Evolutionary conservation across 768 basidiomycete genomes (phyloP).

Genomic region (Lactarius psammicola): DNA sequence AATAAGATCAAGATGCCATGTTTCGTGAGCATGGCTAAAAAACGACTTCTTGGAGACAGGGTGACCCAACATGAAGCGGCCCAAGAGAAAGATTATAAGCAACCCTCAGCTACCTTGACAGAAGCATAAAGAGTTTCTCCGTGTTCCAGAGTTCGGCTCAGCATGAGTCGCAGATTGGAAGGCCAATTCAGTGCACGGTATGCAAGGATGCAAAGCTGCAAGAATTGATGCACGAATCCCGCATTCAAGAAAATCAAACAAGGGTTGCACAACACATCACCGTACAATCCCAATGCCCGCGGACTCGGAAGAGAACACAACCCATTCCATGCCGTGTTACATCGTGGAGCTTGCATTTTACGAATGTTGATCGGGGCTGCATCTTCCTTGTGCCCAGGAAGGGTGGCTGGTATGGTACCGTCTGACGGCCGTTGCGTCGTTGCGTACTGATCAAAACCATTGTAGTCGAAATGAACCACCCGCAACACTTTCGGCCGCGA

Average conservation of each 20-base stretch:
- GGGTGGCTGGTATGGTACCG: too few relatives aligned
- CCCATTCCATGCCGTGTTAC: not conserved
- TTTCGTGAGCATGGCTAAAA: not conserved
- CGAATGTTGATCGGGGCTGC: too few relatives aligned
- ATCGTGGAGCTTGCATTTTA: too few relatives aligned
- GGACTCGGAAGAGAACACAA: not conserved
- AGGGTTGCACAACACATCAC: not conserved
- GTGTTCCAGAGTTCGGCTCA: not conserved
- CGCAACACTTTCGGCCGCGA: too few relatives aligned
- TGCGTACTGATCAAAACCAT: too few relatives aligned
- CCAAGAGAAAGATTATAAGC: not conserved
- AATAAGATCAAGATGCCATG: not conserved
- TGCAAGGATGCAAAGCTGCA: not conserved
- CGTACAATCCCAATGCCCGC: not conserved
- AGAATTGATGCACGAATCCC: not conserved
- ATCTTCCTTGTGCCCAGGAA: too few relatives aligned
- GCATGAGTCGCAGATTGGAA: not conserved
- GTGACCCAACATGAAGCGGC: not conserved
- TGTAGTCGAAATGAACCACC: too few relatives aligned
- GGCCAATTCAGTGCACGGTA: not conserved
- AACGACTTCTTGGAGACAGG: not conserved
- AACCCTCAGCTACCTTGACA: not conserved
- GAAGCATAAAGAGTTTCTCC: not conserved
- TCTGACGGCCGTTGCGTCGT: too few relatives aligned
- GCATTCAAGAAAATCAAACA: not conserved